phyloP scores from a whole-genome alignment of 495 filamentous ascomycete genomes.

The Venustampulla echinocandica region DNA sequence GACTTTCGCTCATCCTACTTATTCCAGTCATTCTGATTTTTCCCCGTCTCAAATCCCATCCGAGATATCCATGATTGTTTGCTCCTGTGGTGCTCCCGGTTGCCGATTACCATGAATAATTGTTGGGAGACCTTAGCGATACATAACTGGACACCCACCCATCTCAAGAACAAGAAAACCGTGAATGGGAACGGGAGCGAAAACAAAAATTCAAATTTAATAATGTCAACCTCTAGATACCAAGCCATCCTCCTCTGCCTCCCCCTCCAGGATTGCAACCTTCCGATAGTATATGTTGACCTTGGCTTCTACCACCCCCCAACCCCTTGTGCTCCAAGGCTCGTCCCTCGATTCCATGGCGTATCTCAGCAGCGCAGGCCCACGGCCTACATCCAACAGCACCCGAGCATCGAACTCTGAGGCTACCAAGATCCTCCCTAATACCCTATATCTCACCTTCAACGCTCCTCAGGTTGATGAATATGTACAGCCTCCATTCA shows the following conservation, averaged over 20 bases:
- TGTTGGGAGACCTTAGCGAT: background rate
- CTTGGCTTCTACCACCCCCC: background rate
- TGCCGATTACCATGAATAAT: background rate
- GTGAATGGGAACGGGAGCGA: background rate
- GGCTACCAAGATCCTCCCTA: conserved; percentile 11
- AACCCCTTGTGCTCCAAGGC: too few relatives aligned
- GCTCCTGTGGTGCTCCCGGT: background rate
- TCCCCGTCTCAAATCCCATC: background rate
- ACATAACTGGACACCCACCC: background rate
- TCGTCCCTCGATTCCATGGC: background rate
- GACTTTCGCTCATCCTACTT: conserved; percentile 10
- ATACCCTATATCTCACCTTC: conserved; percentile 19
- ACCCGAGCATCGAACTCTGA: background rate
- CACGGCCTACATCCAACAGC: background rate
- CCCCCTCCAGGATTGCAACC: background rate
- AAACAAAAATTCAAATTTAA: background rate
- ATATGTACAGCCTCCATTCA: conserved; percentile 12
- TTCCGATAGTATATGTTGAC: background rate
- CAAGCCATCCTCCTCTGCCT: background rate
- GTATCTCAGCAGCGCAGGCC: background rate
- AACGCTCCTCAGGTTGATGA: conserved; percentile 21
- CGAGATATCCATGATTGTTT: background rate
- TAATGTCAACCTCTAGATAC: background rate
- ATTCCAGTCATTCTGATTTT: conserved; percentile 1
- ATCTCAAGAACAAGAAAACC: background rate